phyloP scores from a whole-genome alignment of 163 green algal species.

The Scenedesmus sp. region DNA sequence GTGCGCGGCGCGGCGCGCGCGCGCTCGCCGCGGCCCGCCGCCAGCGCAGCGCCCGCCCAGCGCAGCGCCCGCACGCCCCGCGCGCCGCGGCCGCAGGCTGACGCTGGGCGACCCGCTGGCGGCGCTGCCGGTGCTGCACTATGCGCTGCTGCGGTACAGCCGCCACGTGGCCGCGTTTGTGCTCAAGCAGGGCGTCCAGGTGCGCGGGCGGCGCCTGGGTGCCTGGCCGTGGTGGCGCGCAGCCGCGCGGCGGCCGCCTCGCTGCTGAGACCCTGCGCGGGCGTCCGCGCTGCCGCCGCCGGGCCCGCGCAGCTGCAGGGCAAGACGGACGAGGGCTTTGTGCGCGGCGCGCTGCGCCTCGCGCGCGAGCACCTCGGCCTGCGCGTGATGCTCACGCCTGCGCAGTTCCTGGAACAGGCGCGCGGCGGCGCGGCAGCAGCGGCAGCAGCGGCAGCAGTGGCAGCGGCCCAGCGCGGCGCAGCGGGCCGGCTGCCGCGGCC shows the following conservation, averaged over 20 bases:
- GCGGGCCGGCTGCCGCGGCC: background rate
- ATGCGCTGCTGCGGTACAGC: constrained; percentile 68
- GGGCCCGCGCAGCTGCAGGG: constrained; percentile 68
- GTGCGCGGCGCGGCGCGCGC: constrained; percentile 49
- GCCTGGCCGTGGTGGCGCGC: too few relatives aligned
- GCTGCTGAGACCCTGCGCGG: too few relatives aligned
- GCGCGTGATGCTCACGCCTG: constrained; percentile 62
- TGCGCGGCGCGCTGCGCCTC: constrained; percentile 69
- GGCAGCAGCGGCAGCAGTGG: background rate
- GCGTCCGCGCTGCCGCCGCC: too few relatives aligned
- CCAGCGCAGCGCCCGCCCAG: background rate
- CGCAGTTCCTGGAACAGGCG: constrained; percentile 78
- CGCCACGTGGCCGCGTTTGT: constrained; percentile 62
- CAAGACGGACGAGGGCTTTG: constrained; percentile 78
- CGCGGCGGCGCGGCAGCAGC: background rate
- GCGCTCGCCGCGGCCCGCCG: background rate
- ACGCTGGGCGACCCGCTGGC: constrained; percentile 63
- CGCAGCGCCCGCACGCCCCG: background rate
- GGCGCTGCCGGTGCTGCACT: constrained; percentile 68
- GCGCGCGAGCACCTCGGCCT: constrained; percentile 68
- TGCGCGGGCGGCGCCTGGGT: too few relatives aligned
- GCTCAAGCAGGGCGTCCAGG: constrained; percentile 62
- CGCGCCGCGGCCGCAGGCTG: constrained; percentile 47
- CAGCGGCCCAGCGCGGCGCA: too few relatives aligned
- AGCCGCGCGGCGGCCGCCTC: too few relatives aligned